Evolutionary conservation across 208 protist species (phyloP).

Genomic region (Trypanosoma platydactyli): DNA sequence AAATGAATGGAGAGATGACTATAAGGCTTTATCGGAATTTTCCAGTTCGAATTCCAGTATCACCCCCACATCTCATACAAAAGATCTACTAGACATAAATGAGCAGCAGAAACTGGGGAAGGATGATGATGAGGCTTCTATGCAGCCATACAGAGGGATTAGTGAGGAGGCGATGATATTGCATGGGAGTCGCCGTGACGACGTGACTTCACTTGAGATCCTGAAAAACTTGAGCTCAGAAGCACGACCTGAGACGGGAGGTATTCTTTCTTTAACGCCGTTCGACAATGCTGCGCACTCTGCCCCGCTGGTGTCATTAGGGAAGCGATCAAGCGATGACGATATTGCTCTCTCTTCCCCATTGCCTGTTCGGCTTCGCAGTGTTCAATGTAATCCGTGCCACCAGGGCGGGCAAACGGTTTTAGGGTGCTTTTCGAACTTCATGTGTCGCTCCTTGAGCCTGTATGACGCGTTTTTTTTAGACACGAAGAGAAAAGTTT

Average conservation of each 20-base stretch:
- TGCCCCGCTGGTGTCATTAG: no score
- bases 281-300: no score
- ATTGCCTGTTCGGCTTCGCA: no score
- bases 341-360: no score
- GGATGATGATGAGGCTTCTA: conserved; percentile 53
- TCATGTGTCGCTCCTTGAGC: conserved; percentile 36
- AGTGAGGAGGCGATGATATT: not conserved
- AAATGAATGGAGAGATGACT: not conserved
- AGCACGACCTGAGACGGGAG: not conserved
- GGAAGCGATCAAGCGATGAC: no score
- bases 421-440: not conserved
- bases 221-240: conserved; percentile 16
- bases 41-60: conserved; percentile 69
- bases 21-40: conserved; percentile 21
- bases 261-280: not conserved
- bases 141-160: conserved; percentile 54
- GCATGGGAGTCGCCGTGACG: no score
- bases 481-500: conserved; percentile 39
- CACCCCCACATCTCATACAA: conserved; percentile 29
- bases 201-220: not conserved
- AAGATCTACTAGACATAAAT: not conserved
- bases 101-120: conserved; percentile 33
- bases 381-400: not conserved
- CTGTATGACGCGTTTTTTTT: conserved; percentile 75
- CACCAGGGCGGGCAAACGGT: not conserved